phyloP scores from a whole-genome alignment of 495 filamentous ascomycete species.

The Xylaria castorea region DNA sequence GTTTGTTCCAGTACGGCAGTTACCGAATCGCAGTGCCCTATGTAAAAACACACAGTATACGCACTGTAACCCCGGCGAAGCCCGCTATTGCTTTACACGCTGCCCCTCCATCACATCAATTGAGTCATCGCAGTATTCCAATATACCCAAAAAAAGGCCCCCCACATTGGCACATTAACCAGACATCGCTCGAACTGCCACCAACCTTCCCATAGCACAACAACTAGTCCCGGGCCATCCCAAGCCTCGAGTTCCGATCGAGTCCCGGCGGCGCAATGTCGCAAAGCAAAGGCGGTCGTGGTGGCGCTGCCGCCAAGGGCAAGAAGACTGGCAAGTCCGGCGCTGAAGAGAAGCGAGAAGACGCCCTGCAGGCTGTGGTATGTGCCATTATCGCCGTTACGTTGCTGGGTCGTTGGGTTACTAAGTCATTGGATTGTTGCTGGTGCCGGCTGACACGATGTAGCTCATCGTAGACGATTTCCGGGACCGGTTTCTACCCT shows the following conservation, averaged over 20 bases:
- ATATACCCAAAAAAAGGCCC: conserved; percentile 4
- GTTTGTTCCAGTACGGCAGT: too few species aligned
- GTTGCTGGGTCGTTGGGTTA: neutral
- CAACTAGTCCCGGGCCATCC: neutral
- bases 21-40: too few species aligned
- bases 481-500: conserved; percentile 87
- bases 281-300: conserved; percentile 51
- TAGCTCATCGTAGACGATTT: conserved; percentile 91
- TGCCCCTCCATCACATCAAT: conserved; percentile 23
- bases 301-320: conserved; percentile 51
- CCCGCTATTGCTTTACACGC: neutral
- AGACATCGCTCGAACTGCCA: neutral
- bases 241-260: neutral
- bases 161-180: conserved; percentile 2
- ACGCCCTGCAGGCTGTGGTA: conserved; percentile 90
- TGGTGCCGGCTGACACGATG: conserved; percentile 9
- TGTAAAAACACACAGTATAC: neutral
- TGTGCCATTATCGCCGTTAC: conserved; percentile 27
- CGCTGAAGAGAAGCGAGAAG: conserved; percentile 75
- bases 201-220: neutral
- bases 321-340: conserved; percentile 62
- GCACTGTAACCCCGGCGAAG: neutral
- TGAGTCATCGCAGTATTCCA: conserved; percentile 18
- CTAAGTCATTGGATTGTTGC: neutral
- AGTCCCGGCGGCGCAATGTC: conserved; percentile 45